Evolutionary conservation across 139 green algal genomes (phyloP), one percentile per base, ranked within the genome.

Genomic region (Closterium sp.): DNA sequence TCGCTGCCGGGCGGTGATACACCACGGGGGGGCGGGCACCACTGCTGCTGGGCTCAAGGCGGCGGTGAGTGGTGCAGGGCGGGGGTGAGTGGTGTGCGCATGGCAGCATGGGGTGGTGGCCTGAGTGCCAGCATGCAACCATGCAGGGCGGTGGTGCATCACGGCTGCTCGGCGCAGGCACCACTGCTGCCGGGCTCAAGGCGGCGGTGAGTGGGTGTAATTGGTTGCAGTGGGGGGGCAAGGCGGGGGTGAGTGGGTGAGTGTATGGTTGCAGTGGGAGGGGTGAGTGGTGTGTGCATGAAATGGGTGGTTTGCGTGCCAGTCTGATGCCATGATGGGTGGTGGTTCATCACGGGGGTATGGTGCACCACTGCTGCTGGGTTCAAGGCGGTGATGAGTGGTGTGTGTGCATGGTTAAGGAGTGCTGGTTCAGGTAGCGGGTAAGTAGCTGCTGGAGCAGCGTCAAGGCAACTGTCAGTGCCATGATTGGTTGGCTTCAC

Each of bases 21-120:
- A 98, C 93, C 97, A 98, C 70, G 97, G 97, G 0, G 97, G 97
- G 0, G 96, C 97, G 17, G 97, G 97, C 85, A 98, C 96, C 62
- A 97, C 95, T 13, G 95, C 95, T 2, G 95, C 95, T 0, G 95
- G 95, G 1, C 93, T 97, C 31, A 94, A 95, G 30, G 94, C 95
- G 3, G 22, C 2, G 38, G 90, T 92, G 32, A 90, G 90, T 88
- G n/a, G 70, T 9, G 2, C 29, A 62, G 42, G n/a, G 87, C 0
- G 2, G 28, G 50, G 50, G 38, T 50, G 38, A 17, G 38, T 50
- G 38, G 38, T 50, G 38, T 50, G 38, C 13, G 38, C 38, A 45
- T 45, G 2, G 38, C 38, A 45, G 38, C 38, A 0, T 50, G 38
- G 38, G 38, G 3, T 50, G 38, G 38, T 50, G 38, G 38, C 13